Evolutionary conservation across 768 basidiomycete genomes (phyloP), one percentile per base, ranked within the genome.

Genomic region (Amanita subjunquillea): DNA sequence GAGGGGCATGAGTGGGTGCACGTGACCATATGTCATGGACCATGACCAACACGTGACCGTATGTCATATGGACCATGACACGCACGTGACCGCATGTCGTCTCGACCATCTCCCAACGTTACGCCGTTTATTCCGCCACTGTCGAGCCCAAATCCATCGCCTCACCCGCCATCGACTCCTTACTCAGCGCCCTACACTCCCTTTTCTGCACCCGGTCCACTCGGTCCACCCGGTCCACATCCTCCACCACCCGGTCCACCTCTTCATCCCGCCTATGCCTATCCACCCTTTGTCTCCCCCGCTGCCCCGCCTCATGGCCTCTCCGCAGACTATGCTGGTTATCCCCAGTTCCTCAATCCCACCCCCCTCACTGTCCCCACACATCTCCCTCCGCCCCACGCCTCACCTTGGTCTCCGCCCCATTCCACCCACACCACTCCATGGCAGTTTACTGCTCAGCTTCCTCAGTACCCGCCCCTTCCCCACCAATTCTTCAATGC

Each of bases 121-220:
- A 69, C 69, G 23, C 69, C 69, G 22, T 70, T 70, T 49, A 70
- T 72, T 37, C 65, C 75, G 54, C 65, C 74, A 54, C 55, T 77
- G 57, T 58, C 65, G 57, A 64, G 72, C 38, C 74, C 75, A 9
- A 58, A 65, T 34, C 51, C 59, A 13, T 64, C 68, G 7, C 57
- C 68, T 9, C 56, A 72, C 56, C 55, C 73, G 57, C 49, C 71
- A 58, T 53, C 25, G 67, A 70, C 71, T 51, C 67, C 34, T 58
- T 65, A 29, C 37, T 40, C 54, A 3, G 57, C 65, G 15, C 61
- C 67, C 17, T 68, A 67, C 51, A 60, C 56, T 7, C 5, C 46
- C 8, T 48, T 41, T 17, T 0, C 37, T 30, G 29, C 20, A 1
- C 29, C 37, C 15, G 29, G 3, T 13, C 53, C 38, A 13, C 13